Evolutionary conservation across 129 eudicot genomes (phyloP).

Genomic region (Erigeron canadensis): DNA sequence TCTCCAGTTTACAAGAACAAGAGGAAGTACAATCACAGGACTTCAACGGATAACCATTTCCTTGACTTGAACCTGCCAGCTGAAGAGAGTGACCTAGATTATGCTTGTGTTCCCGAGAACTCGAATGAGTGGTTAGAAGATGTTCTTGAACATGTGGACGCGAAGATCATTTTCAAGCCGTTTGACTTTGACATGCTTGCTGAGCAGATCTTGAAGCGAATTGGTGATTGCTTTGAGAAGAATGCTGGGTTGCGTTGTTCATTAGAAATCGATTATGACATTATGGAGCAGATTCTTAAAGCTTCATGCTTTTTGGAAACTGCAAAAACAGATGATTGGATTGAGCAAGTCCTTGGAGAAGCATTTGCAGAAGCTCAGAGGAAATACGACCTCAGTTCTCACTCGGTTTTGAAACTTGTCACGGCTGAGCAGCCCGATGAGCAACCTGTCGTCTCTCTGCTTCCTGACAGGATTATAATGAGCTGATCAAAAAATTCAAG

Average conservation of each 20-base stretch:
- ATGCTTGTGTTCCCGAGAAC: constrained; percentile 33
- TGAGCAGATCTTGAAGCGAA: constrained; percentile 39
- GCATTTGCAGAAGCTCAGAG: constrained; percentile 59
- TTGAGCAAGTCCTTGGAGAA: constrained; percentile 46
- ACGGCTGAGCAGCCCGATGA: constrained; percentile 42
- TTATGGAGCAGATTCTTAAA: constrained; percentile 72
- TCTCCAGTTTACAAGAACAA: constrained; percentile 46
- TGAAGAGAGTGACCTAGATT: constrained; percentile 41
- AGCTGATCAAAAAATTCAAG: constrained; percentile 35
- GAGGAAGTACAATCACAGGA: constrained; percentile 56
- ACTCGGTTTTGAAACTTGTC: constrained; percentile 55
- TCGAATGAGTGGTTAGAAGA: constrained; percentile 66
- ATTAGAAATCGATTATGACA: constrained; percentile 60
- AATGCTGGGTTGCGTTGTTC: constrained; percentile 44
- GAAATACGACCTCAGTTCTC: constrained; percentile 43
- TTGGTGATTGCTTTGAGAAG: constrained; percentile 39
- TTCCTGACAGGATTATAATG: constrained; percentile 55
- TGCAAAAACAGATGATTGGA: constrained; percentile 54
- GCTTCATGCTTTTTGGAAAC: constrained; percentile 43
- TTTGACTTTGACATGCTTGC: constrained; percentile 59
- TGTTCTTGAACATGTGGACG: constrained; percentile 41
- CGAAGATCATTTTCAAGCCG: constrained; percentile 51
- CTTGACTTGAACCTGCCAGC: constrained; percentile 80
- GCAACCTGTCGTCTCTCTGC: constrained; percentile 32
- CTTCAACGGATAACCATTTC: constrained; percentile 28